These are phyloP conservation scores for Pisolithus thermaeus DNA, from an alignment of 1,284 basidiomycete genomes.

Conservation along the genomic window DNA sequence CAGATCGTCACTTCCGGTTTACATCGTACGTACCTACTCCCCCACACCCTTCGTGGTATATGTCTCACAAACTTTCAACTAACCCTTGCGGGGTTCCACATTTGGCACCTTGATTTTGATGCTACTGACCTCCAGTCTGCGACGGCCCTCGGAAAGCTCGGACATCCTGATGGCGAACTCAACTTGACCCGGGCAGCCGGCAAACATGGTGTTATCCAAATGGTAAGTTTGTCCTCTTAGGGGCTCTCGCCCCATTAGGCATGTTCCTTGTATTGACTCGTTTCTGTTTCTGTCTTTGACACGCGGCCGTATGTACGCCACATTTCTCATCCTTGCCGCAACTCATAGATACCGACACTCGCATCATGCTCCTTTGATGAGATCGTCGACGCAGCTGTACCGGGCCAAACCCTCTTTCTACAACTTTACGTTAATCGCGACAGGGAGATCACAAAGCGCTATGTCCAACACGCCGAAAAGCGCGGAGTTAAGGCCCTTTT, in stretches of 20 bases:
- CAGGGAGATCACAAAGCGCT: slow-evolving; percentile 69
- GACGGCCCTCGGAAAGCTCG: slow-evolving; percentile 57
- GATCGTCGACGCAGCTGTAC: slow-evolving; percentile 63
- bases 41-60: background rate
- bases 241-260: background rate
- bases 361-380: slow-evolving; percentile 23
- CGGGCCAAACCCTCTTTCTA: slow-evolving; percentile 68
- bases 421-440: slow-evolving; percentile 82
- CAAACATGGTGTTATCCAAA: slow-evolving; percentile 53
- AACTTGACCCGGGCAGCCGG: slow-evolving; percentile 53
- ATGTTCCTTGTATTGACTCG: slow-evolving; percentile 28
- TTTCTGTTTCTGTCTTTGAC: slow-evolving; percentile 41
- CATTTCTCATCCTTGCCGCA: slow-evolving; percentile 16
- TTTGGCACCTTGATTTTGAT: background rate
- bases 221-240: slow-evolving; percentile 32
- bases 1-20: slow-evolving; percentile 53
- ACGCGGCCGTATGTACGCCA: too few species aligned
- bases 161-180: slow-evolving; percentile 60
- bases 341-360: slow-evolving; percentile 22
- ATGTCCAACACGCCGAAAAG: slow-evolving; percentile 77
- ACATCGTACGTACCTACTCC: slow-evolving; percentile 35
- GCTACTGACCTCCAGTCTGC: slow-evolving; percentile 24
- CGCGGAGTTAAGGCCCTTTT: slow-evolving; percentile 80
- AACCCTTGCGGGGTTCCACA: slow-evolving; percentile 17
- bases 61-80: background rate